Evolutionary conservation across 805 yeast genomes (phyloP).

Genomic region (Metschnikowia peoriensis): DNA sequence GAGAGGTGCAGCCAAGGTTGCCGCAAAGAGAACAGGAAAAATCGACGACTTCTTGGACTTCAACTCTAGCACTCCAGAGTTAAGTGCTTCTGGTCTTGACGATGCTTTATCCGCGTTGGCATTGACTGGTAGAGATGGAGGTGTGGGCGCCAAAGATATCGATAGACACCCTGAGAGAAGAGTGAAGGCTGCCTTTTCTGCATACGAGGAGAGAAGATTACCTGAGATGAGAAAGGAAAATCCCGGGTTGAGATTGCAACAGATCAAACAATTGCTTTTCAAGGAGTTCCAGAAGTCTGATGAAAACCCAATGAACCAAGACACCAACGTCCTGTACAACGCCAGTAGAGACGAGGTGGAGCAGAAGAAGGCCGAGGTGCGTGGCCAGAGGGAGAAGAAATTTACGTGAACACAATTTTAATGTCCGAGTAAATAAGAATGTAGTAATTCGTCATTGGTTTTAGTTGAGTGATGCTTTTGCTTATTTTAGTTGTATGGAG

Average conservation of each 20-base stretch:
- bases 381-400: constrained; percentile 46
- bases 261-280: constrained; percentile 66
- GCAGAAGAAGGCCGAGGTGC: constrained; percentile 47
- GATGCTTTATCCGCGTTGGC: constrained; percentile 76
- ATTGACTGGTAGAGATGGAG: constrained; percentile 56
- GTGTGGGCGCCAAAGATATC: constrained; percentile 57
- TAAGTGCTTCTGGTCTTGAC: constrained; percentile 74
- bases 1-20: constrained; percentile 68
- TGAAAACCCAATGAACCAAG: constrained; percentile 84
- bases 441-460: too few species aligned
- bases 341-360: constrained; percentile 55
- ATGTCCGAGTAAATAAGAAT: too few species aligned
- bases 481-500: too few species aligned
- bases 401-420: constrained; percentile 7
- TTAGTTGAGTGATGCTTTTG: neutral
- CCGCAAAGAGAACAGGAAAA: constrained; percentile 57
- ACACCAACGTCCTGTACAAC: constrained; percentile 59
- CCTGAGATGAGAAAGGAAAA: constrained; percentile 74
- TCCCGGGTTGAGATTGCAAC: constrained; percentile 79
- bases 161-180: constrained; percentile 90
- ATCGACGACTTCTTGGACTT: constrained; percentile 66
- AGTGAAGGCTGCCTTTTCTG: constrained; percentile 74
- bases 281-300: constrained; percentile 81
- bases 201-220: constrained; percentile 66
- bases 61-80: constrained; percentile 47